These are phyloP conservation scores for Ciborinia camelliae DNA, from an alignment of 2,329 filamentous ascomycete species.

Conservation along the genomic window DNA sequence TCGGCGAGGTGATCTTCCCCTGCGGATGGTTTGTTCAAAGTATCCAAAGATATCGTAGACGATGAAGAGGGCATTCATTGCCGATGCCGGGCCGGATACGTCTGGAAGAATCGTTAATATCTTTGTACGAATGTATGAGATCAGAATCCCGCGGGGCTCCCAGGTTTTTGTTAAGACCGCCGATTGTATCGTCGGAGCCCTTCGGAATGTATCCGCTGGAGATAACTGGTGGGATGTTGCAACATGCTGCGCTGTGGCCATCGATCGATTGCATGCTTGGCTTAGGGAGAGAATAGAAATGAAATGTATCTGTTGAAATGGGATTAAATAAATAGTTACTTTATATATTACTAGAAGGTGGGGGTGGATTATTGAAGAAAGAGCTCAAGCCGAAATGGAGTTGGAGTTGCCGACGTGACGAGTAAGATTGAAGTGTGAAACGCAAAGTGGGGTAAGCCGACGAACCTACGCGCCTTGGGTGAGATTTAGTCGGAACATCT, in stretches of 20 bases:
- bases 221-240: slow-evolving; percentile 55
- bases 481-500: neutral
- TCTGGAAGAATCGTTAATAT: slow-evolving; percentile 30
- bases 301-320: neutral
- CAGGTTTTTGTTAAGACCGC: slow-evolving; percentile 53
- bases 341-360: neutral
- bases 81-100: slow-evolving; percentile 45
- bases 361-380: no score
- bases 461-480: neutral
- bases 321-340: neutral
- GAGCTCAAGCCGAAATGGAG: no score
- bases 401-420: neutral
- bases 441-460: neutral
- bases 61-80: slow-evolving; percentile 56
- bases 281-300: neutral
- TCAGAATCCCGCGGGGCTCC: slow-evolving; percentile 30
- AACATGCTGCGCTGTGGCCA: slow-evolving; percentile 54
- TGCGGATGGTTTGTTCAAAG: slow-evolving; percentile 66
- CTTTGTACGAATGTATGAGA: neutral
- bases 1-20: slow-evolving; percentile 65
- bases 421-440: neutral
- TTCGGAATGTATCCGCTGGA: slow-evolving; percentile 51
- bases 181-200: slow-evolving; percentile 54
- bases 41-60: slow-evolving; percentile 66
- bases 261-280: slow-evolving; percentile 23